Conservation (phyloP, 371 early-diverging fungal genomes). For the Fennellomyces sp. region DNA sequence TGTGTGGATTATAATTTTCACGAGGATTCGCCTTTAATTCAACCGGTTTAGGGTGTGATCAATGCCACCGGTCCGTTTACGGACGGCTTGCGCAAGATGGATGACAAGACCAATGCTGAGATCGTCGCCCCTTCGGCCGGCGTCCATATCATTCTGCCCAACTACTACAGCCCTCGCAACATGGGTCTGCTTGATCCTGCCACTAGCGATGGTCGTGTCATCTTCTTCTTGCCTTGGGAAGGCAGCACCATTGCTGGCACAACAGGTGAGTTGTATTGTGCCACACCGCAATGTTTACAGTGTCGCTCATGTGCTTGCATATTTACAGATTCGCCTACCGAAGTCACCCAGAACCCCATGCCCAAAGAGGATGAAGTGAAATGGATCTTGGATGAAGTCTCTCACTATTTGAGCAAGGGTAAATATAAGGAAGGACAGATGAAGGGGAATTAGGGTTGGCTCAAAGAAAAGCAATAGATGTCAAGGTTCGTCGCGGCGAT, state of each 20-base stretch:
- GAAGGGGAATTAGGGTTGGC: no score
- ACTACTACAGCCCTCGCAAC: slow-evolving; percentile 91
- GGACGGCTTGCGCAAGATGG: slow-evolving; percentile 90
- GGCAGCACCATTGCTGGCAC: slow-evolving; percentile 98
- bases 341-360: slow-evolving; percentile 79
- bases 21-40: no score
- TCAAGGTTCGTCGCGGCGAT: slow-evolving; percentile 94
- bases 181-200: slow-evolving; percentile 98
- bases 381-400: slow-evolving; percentile 96
- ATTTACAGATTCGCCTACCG: slow-evolving; percentile 79
- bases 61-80: slow-evolving; percentile 76
- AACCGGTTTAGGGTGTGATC: slow-evolving; percentile 76
- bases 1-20: slow-evolving; percentile 12
- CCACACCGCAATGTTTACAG: neutral
- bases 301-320: neutral
- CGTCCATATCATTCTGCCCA: slow-evolving; percentile 95
- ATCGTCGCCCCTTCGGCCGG: slow-evolving; percentile 98
- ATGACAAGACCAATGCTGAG: slow-evolving; percentile 70
- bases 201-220: slow-evolving; percentile 98
- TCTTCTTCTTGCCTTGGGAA: slow-evolving; percentile 99
- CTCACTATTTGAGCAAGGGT: slow-evolving; percentile 84
- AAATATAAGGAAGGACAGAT: neutral
- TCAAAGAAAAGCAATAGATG: slow-evolving; percentile 62
- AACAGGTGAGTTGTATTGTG: slow-evolving; percentile 57
- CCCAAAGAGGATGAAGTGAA: slow-evolving; percentile 94